Conservation (phyloP, 2,329 filamentous ascomycete genomes). For the Colletotrichum cuscutae region DNA sequence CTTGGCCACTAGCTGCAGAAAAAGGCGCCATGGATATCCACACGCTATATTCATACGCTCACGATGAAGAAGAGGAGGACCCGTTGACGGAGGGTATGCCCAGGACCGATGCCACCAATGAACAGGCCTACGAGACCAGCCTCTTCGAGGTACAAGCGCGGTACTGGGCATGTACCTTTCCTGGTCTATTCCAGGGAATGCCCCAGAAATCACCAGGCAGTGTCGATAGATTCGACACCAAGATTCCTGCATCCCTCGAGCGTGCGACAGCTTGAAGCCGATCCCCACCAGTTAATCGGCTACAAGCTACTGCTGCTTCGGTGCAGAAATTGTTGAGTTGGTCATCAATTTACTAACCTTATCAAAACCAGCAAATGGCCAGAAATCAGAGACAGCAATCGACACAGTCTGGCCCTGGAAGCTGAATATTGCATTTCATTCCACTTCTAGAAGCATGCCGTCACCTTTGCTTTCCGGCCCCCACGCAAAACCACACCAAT, state of each 20-base stretch:
- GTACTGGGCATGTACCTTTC: slow-evolving; percentile 21
- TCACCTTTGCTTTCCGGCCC: background rate
- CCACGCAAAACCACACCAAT: background rate
- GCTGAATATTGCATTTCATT: background rate
- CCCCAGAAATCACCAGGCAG: slow-evolving; percentile 4
- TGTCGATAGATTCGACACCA: background rate
- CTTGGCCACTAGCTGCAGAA: slow-evolving; percentile 25
- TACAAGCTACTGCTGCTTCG: background rate
- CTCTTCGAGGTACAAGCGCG: slow-evolving; percentile 10
- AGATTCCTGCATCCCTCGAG: slow-evolving; percentile 9
- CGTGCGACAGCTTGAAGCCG: background rate
- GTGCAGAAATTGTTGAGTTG: background rate
- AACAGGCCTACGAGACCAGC: background rate
- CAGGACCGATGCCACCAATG: slow-evolving; percentile 19
- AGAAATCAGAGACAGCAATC: background rate
- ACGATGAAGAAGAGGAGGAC: background rate
- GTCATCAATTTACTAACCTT: background rate
- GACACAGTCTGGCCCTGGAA: background rate
- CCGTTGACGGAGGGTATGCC: slow-evolving; percentile 3
- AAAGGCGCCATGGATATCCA: slow-evolving; percentile 7
- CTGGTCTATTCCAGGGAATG: slow-evolving; percentile 8
- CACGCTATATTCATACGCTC: background rate
- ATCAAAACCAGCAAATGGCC: background rate
- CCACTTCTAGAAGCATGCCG: background rate
- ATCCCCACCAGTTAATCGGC: slow-evolving; percentile 1